Evolutionary conservation across 306 rosid genomes (phyloP), one percentile per base, ranked within the genome.

Genomic region (Prunus armeniaca): DNA sequence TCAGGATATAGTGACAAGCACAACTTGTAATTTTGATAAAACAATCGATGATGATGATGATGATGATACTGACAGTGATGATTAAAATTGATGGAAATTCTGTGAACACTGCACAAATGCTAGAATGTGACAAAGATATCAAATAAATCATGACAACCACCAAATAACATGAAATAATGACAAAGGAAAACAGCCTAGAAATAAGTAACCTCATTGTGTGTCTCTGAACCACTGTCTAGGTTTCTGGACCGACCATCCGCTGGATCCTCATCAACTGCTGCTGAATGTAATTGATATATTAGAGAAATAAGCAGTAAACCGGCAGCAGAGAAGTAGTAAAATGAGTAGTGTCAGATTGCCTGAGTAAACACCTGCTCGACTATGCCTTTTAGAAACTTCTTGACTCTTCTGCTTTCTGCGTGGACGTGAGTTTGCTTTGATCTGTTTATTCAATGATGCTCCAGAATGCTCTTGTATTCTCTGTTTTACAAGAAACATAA

Each of bases 351-450:
- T 65, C 62, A 22, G 6, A 56, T 79, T 13, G 52, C 12, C 74
- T 10, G 34, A 67, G 71, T 76, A 54, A 43, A 80, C 79, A 93
- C 93, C 97, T 87, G 88, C 96, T 64, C 87, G 91, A 86, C 96
- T 91, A 71, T 80, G 78, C 84, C 96, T 77, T 78, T 41, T 45
- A 50, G 78, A 41, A 64, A 19, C 15, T 61, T 58, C 58, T 70
- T 84, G 79, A 1, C 60, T 45, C 76, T 81, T 82, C 13, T 34
- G 66, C 61, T 57, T 38, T 68, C 52, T 66, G 58, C 20, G 70
- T 57, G 74, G 74, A 60, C 15, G 80, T 61, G 73, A 62, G 76
- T 82, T 69, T 75, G 54, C 86, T 79, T 82, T 77, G 85, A 49
- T 83, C 69, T 79, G 79, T 80, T 78, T 73, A 41, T 51, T 55